Base-by-base conservation (phyloP, 1,139 yeast species). In the Fermentozyma sake region DNA sequence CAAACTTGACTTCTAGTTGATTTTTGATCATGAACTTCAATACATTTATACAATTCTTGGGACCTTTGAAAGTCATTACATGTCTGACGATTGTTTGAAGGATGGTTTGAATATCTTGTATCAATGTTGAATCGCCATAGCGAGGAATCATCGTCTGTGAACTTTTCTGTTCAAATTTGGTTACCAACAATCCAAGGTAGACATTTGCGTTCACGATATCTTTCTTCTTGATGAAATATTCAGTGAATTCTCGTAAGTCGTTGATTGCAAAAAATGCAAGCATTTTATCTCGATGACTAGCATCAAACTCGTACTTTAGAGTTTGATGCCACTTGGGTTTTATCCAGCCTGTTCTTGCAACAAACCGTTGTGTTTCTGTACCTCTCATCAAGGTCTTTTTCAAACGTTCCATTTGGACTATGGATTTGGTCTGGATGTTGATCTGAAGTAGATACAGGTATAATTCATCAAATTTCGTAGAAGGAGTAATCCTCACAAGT, bases 241-340 rank as follows among this genome's bases (percentile, higher is more conserved):
- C 38, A 1, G 59, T 43, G 28, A 54, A 54, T 4, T 27, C 21
- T 14, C 42, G 42, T 8, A 66, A 41, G 32, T 56, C 64, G 1
- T 44, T 39, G 21, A 62, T 39, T 9, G 58, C 34, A 30, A 52
- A 58, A 38, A 58, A 66, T 6, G 44, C 31, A 7, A 52, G 35
- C 61, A 66, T 61, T 34, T 50, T 55, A 22, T 35, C 28, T 18
- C 46, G 45, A 14, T 58, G 60, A 4, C 26, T 27, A 3, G 36
- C 44, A 5, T 34, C 29, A 12, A 54, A 42, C 1, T 42, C 37
- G 9, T 35, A 31, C 16, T 40, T 38, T 12, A 49, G 41, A 2
- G 58, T 49, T 31, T 62, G 52, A 31, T 61, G 66, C 68, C 69
- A 64, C 31, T 50, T 53, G 1, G 69, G 58, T 19, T 52, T 41